Conservation (phyloP, 768 basidiomycete genomes). For the Russula lepida region DNA sequence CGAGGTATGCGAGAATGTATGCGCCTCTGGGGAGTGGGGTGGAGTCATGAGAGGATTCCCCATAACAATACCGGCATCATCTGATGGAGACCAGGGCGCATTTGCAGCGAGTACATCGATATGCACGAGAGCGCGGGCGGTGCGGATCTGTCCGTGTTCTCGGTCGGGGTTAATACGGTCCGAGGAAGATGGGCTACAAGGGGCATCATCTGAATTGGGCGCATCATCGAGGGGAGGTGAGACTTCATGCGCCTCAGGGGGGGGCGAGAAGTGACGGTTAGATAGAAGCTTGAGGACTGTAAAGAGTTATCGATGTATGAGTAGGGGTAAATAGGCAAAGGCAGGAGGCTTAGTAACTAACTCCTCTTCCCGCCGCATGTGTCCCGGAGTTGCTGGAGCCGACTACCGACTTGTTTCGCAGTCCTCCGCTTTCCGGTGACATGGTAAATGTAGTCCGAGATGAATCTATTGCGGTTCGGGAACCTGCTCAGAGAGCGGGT, state of each 20-base stretch:
- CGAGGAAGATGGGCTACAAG: slow-evolving; percentile 14
- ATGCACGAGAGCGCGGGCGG: slow-evolving; percentile 29
- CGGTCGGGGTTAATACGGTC: slow-evolving; percentile 14
- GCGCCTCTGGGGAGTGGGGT: slow-evolving; percentile 17
- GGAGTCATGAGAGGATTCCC: slow-evolving; percentile 16
- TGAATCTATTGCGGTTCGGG: slow-evolving; percentile 73
- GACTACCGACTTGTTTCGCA: slow-evolving; percentile 74
- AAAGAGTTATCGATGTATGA: neutral
- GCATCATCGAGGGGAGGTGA: slow-evolving; percentile 17
- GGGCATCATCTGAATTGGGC: slow-evolving; percentile 13
- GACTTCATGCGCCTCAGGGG: slow-evolving; percentile 4
- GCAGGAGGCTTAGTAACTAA: slow-evolving; percentile 34
- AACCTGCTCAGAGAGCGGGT: slow-evolving; percentile 66
- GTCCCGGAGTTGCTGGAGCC: slow-evolving; percentile 70
- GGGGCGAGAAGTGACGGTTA: slow-evolving; percentile 16
- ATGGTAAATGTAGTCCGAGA: slow-evolving; percentile 65
- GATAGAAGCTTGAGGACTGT: slow-evolving; percentile 23
- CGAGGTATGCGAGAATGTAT: slow-evolving; percentile 8
- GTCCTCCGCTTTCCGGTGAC: slow-evolving; percentile 63
- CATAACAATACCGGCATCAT: slow-evolving; percentile 17
- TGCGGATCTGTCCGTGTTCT: slow-evolving; percentile 21
- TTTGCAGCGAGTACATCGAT: slow-evolving; percentile 20
- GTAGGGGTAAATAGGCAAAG: slow-evolving; percentile 14
- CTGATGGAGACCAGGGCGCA: slow-evolving; percentile 20
- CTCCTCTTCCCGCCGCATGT: slow-evolving; percentile 63